Conservation (phyloP, 306 rosid species). For the Nissolia schottii region DNA sequence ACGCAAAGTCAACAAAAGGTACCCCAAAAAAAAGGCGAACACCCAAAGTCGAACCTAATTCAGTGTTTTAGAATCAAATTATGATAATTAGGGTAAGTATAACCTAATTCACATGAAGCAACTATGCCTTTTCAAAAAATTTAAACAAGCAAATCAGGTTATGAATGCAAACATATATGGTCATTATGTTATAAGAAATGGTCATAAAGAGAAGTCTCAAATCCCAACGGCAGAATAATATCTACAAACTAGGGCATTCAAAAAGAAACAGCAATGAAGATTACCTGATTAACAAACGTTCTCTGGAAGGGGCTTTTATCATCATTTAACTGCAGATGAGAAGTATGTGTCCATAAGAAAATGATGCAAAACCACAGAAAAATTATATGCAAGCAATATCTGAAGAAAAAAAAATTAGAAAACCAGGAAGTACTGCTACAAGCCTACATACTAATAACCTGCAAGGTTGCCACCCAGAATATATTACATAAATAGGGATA, state of each 20-base stretch:
- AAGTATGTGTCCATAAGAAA: conserved; percentile 26
- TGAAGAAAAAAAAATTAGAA: conserved; percentile 1
- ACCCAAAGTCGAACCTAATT: conserved; percentile 10
- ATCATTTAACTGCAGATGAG: conserved; percentile 80
- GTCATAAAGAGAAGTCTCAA: conserved; percentile 9
- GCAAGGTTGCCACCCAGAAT: conserved; percentile 12
- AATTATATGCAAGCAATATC: not conserved
- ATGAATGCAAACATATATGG: not conserved
- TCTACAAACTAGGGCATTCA: conserved; percentile 14
- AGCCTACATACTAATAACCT: not conserved
- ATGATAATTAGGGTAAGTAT: not conserved
- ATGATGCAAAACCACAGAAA: not conserved
- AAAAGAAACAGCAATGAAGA: not conserved
- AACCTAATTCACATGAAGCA: conserved; percentile 12
- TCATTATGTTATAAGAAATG: not conserved
- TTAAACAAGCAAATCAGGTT: conserved; percentile 9
- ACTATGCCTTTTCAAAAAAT: not conserved
- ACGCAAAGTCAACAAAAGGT: not conserved
- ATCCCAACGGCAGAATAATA: conserved; percentile 12
- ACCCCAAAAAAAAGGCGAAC: not conserved
- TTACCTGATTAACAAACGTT: conserved; percentile 98
- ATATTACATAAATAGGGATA: not conserved
- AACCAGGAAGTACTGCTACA: conserved; percentile 9
- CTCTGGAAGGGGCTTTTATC: conserved; percentile 96
- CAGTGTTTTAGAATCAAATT: conserved; percentile 1